A percentile compares a stretch with the other conserved stretches of the same genome.
phyloP scores from a whole-genome alignment of 1,284 basidiomycete species.

The Puccinia novopanici region DNA sequence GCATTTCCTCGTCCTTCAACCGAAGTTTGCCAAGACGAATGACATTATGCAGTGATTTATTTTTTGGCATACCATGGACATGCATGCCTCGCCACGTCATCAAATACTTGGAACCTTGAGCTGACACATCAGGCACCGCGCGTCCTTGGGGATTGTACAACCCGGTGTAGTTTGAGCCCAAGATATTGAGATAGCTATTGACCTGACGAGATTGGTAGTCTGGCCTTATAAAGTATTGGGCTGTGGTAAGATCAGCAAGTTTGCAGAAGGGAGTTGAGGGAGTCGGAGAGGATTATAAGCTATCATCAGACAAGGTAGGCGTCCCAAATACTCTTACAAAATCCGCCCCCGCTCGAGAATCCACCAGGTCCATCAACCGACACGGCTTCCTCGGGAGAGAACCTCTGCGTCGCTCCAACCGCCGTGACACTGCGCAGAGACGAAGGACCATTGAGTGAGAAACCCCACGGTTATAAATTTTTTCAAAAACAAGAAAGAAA shows the following conservation, averaged over 20 bases:
- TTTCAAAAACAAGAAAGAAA: neutral
- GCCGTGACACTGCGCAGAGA: slow-evolving; percentile 50
- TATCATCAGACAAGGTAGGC: neutral
- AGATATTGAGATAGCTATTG: slow-evolving; percentile 53
- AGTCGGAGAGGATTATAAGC: slow-evolving; percentile 56
- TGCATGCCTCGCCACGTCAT: slow-evolving; percentile 42
- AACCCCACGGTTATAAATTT: too few relatives aligned
- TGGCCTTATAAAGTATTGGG: slow-evolving; percentile 54
- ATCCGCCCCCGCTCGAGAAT: slow-evolving; percentile 34
- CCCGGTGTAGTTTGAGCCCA: slow-evolving; percentile 53
- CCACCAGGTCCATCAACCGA: slow-evolving; percentile 33
- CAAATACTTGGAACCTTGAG: slow-evolving; percentile 55
- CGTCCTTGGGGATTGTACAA: slow-evolving; percentile 56
- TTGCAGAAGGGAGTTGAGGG: slow-evolving; percentile 48
- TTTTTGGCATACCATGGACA: slow-evolving; percentile 12
- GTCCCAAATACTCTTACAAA: slow-evolving; percentile 28
- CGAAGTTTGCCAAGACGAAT: neutral
- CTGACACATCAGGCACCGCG: slow-evolving; percentile 57
- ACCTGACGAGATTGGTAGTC: slow-evolving; percentile 55
- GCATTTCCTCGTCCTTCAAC: neutral
- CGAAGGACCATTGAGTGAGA: neutral
- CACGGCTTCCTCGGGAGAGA: slow-evolving; percentile 55
- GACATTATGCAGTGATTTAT: neutral
- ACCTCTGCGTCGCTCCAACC: slow-evolving; percentile 56
- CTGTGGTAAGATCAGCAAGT: neutral